Evolutionary conservation across 2,329 filamentous ascomycete species (phyloP).

Genomic region (Thielaviopsis punctulata): DNA sequence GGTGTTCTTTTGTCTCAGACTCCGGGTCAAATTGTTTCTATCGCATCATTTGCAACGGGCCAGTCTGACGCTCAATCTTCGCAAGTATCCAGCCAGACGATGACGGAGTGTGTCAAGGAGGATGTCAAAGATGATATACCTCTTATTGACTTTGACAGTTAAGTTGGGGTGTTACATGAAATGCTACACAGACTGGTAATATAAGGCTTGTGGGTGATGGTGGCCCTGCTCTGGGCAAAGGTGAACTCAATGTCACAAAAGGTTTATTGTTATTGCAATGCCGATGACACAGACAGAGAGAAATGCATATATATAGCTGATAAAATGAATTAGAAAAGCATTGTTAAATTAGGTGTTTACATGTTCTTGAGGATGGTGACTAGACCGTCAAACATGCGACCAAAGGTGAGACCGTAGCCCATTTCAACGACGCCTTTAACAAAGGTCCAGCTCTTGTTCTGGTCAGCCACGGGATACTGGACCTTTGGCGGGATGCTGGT

Average conservation of each 20-base stretch:
- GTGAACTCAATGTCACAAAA: too few species aligned
- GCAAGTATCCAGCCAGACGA: neutral
- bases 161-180: neutral
- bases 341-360: slow-evolving; percentile 14
- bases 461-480: slow-evolving; percentile 61
- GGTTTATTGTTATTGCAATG: neutral
- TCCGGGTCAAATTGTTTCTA: neutral
- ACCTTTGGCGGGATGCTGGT: slow-evolving; percentile 69
- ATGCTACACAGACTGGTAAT: neutral
- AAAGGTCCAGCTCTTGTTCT: slow-evolving; percentile 47
- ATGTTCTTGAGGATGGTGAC: slow-evolving; percentile 27
- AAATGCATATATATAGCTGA: neutral
- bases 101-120: neutral
- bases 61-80: too few species aligned
- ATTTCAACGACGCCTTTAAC: slow-evolving; percentile 42
- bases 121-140: neutral
- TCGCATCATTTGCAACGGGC: too few species aligned
- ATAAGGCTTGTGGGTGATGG: neutral
- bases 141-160: neutral
- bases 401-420: slow-evolving; percentile 33
- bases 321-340: neutral
- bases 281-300: neutral
- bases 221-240: too few species aligned
- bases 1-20: neutral
- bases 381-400: slow-evolving; percentile 25